Evolutionary conservation across 768 basidiomycete species (phyloP).

Genomic region (Cystobasidium onofrii): DNA sequence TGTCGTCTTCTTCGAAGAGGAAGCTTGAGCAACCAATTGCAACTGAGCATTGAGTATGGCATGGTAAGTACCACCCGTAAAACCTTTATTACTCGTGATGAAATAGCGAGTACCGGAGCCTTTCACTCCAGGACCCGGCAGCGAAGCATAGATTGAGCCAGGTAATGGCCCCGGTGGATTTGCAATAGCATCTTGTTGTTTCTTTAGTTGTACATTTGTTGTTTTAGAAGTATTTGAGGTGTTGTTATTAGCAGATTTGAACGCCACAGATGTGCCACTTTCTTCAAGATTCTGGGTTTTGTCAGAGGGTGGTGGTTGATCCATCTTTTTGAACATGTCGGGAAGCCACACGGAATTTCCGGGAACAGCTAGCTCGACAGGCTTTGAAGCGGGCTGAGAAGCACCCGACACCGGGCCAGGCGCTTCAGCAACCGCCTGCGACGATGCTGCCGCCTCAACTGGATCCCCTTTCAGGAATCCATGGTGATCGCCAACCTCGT

Average conservation of each 20-base stretch:
- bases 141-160: constrained; percentile 10
- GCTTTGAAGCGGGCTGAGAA: neutral
- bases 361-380: neutral
- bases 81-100: constrained; percentile 8
- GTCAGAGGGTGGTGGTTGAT: neutral
- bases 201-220: neutral
- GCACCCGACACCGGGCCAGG: no score
- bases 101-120: neutral
- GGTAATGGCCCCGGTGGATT: constrained; percentile 18
- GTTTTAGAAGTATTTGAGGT: neutral
- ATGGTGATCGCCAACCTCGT: neutral
- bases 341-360: neutral
- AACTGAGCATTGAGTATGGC: constrained; percentile 10
- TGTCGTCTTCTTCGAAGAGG: neutral
- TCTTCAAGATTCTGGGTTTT: neutral
- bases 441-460: neutral
- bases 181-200: neutral
- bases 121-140: constrained; percentile 6
- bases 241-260: neutral
- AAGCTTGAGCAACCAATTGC: constrained; percentile 2
- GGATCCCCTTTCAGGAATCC: neutral
- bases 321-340: neutral
- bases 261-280: neutral
- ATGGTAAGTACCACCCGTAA: constrained; percentile 10
- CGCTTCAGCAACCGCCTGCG: no score